These are phyloP conservation scores for Capsella bursapastoris DNA, from an alignment of 345 rosid genomes.

Conservation along the genomic window DNA sequence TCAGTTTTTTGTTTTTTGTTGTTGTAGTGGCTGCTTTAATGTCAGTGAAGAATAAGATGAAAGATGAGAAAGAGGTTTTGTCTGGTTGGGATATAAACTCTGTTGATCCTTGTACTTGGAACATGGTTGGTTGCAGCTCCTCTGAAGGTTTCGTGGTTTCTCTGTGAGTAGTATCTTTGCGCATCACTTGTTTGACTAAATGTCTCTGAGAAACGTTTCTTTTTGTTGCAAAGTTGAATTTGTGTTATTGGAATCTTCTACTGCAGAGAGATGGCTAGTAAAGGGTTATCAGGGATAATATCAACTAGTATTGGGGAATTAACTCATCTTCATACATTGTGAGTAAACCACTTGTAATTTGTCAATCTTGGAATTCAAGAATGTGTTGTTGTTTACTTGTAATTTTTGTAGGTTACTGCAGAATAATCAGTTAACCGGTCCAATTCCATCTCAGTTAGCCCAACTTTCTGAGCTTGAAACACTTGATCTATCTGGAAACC, in stretches of 20 bases:
- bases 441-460: slow-evolving; percentile 74
- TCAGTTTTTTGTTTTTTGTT: not conserved
- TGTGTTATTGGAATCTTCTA: slow-evolving; percentile 3
- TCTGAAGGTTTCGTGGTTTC: slow-evolving; percentile 74
- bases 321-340: slow-evolving; percentile 77
- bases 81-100: slow-evolving; percentile 96
- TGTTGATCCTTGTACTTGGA: slow-evolving; percentile 99
- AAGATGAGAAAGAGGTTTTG: slow-evolving; percentile 64
- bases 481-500: slow-evolving; percentile 90
- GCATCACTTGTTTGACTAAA: not conserved
- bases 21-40: slow-evolving; percentile 83
- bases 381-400: slow-evolving; percentile 5
- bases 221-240: not conserved
- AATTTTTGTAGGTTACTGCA: slow-evolving; percentile 59
- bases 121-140: slow-evolving; percentile 85
- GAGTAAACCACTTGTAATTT: slow-evolving; percentile 22
- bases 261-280: slow-evolving; percentile 78
- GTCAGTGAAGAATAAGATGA: slow-evolving; percentile 83
- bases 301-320: slow-evolving; percentile 80
- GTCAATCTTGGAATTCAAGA: not conserved
- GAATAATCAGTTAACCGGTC: slow-evolving; percentile 69
- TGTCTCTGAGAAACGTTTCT: not conserved
- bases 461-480: slow-evolving; percentile 73
- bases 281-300: slow-evolving; percentile 72
- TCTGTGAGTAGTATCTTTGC: slow-evolving; percentile 63